phyloP scores from a whole-genome alignment of 2,329 filamentous ascomycete genomes.

The Exophiala sp. region DNA sequence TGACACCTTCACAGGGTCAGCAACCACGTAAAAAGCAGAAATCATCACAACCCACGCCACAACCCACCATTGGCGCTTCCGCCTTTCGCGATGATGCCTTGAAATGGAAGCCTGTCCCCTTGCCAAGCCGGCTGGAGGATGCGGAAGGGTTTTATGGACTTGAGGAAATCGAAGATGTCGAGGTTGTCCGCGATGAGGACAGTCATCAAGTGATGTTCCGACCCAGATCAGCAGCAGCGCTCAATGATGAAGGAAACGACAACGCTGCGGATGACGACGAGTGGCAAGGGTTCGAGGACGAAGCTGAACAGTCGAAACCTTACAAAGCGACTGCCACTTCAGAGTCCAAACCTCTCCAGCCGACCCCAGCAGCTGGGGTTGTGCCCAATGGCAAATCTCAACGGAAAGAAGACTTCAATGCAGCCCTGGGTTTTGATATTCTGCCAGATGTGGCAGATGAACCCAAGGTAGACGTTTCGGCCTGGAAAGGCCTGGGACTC shows the following conservation, averaged over 20 bases:
- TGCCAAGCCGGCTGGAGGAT: slow-evolving; percentile 74
- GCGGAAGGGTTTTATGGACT: slow-evolving; percentile 90
- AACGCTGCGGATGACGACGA: slow-evolving; percentile 46
- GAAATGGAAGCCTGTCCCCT: slow-evolving; percentile 57
- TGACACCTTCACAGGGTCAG: slow-evolving; percentile 27
- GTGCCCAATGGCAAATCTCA: slow-evolving; percentile 16
- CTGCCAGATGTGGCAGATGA: slow-evolving; percentile 39
- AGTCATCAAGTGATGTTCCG: slow-evolving; percentile 61
- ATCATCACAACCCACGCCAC: slow-evolving; percentile 2
- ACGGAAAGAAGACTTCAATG: slow-evolving; percentile 10
- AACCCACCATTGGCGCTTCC: not conserved
- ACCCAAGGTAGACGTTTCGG: slow-evolving; percentile 62
- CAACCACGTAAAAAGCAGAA: slow-evolving; percentile 15
- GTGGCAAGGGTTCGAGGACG: slow-evolving; percentile 62
- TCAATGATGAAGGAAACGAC: slow-evolving; percentile 32
- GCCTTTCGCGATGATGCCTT: slow-evolving; percentile 46
- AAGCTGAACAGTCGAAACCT: not conserved
- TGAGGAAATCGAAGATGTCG: slow-evolving; percentile 86
- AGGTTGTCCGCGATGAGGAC: slow-evolving; percentile 61
- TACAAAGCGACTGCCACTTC: not conserved
- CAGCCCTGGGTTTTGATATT: slow-evolving; percentile 19
- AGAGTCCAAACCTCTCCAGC: not conserved
- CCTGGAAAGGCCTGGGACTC: slow-evolving; percentile 69
- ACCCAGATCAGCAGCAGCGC: slow-evolving; percentile 37
- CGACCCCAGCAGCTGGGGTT: slow-evolving; percentile 16